Base-by-base conservation (phyloP, 352 stramenopile genomes). In the Globisporangium cylindrosporum region DNA sequence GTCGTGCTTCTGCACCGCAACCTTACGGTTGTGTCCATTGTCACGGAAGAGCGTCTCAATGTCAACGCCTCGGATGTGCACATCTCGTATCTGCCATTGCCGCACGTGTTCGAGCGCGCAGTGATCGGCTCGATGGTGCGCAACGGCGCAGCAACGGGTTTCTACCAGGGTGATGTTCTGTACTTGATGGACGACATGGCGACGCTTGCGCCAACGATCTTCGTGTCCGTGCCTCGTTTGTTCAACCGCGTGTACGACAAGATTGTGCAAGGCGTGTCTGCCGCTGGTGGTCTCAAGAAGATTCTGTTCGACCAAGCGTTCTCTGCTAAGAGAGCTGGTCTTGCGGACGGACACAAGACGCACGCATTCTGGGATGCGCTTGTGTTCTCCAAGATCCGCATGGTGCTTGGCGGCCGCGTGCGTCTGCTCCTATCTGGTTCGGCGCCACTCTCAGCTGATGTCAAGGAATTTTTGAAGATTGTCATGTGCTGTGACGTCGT, bases 161-260 rank as follows among this genome's bases (percentile, higher is more conserved):
- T 89, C 59, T 91, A 83, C 71, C 88, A 95, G 24, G 97, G 96
- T 24, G 90, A 98, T 69, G 88, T 97, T 20, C 59, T 89, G 38
- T 81, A 93, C 20, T 69, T 99, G 4, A 88, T 99, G 76, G 94
- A 98, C 65, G 97, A 99, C 74, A 69, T 98, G 53, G 80, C 91
- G n/a, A 93, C 87, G 58, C 89, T 98, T 66, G 79, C 86, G 49
- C 97, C 97, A 0, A 98, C 96, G 22, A 68, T 98, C 0, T 97
- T 99, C 70, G 80, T 93, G 12, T 94, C 89, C 0, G 97, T 99
- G 46, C 97, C 97, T 1, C 89, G 97, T 24, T 85, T 99, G 22
- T 87, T 98, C 62, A 99, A 99, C 73, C 97, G 97, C 70, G 96
- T 99, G 62, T 93, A 99, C 78, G 96, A 99, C 86, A 98, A 98